A percentile compares a stretch with the other conserved stretches of the same genome.
These are phyloP conservation scores for Yamadazyma diospyri DNA, from an alignment of 1,139 yeast species.

Conservation along the genomic window DNA sequence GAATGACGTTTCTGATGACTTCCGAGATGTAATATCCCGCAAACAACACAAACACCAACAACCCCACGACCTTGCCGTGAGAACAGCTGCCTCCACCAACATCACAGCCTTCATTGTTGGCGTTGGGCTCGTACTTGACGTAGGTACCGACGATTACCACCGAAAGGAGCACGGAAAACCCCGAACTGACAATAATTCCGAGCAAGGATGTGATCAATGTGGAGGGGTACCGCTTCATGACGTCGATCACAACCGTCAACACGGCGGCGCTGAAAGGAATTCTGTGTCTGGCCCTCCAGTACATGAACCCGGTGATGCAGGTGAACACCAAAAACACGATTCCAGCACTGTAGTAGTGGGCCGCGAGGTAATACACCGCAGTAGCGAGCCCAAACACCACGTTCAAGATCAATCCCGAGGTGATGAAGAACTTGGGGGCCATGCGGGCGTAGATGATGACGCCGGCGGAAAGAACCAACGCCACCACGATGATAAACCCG, in stretches of 20 bases:
- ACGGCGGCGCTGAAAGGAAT: slow-evolving; percentile 75
- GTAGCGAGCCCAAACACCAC: slow-evolving; percentile 71
- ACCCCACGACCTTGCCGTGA: slow-evolving; percentile 62
- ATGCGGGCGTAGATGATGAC: slow-evolving; percentile 61
- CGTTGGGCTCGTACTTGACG: slow-evolving; percentile 58
- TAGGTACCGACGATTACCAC: slow-evolving; percentile 71
- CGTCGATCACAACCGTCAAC: slow-evolving; percentile 69
- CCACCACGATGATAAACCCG: slow-evolving; percentile 60
- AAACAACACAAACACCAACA: slow-evolving; percentile 67
- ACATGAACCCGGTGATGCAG: slow-evolving; percentile 62
- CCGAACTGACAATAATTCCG: slow-evolving; percentile 64
- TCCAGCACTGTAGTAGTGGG: slow-evolving; percentile 72
- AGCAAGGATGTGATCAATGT: slow-evolving; percentile 59
- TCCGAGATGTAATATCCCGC: slow-evolving; percentile 87
- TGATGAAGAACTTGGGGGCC: slow-evolving; percentile 67
- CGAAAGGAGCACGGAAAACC: slow-evolving; percentile 63
- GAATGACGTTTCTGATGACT: slow-evolving; percentile 80
- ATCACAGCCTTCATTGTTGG: slow-evolving; percentile 32
- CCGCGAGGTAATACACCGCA: slow-evolving; percentile 64
- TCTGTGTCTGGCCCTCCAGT: slow-evolving; percentile 68
- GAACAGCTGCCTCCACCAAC: slow-evolving; percentile 67
- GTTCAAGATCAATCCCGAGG: slow-evolving; percentile 65
- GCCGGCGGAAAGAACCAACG: slow-evolving; percentile 54
- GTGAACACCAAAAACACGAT: slow-evolving; percentile 68
- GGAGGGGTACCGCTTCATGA: slow-evolving; percentile 68